A percentile compares a stretch with the other conserved stretches of the same genome.
phyloP scores from a whole-genome alignment of 2,329 filamentous ascomycete genomes.

The Fusarium pseudograminearum region DNA sequence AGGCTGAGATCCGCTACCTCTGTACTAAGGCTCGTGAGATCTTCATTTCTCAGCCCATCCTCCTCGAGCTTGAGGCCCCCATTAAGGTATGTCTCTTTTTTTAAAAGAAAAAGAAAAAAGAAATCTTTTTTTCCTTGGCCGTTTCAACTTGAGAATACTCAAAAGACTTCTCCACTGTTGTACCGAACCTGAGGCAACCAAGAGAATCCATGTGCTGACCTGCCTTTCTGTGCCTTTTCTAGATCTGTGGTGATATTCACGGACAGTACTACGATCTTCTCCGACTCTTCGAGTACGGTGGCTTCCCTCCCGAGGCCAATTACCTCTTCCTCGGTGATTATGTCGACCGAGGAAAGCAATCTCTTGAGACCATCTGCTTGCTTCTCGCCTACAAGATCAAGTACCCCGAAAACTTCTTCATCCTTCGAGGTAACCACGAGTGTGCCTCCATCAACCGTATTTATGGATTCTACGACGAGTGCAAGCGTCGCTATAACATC shows the following conservation, averaged over 20 bases:
- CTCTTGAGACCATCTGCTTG: conserved; percentile 97
- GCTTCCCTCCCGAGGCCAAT: conserved; percentile 98
- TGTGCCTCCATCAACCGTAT: conserved; percentile 99
- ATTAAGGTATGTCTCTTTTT: conserved; percentile 81
- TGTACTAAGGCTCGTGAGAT: conserved; percentile 99
- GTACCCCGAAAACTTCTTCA: conserved; percentile 99
- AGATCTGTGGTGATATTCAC: conserved; percentile 99
- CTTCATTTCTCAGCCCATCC: conserved; percentile 98
- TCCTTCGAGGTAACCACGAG: conserved; percentile 98
- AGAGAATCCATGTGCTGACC: conserved; percentile 31
- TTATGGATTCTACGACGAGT: conserved; percentile 99
- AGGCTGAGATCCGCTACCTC: conserved; percentile 95
- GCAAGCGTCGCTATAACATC: conserved; percentile 99
- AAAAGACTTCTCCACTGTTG: conserved; percentile 1
- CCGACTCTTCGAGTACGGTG: conserved; percentile 97
- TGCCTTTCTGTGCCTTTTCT: conserved; percentile 32
- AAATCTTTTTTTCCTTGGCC: conserved; percentile 4
- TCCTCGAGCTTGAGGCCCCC: conserved; percentile 96
- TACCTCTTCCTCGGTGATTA: conserved; percentile 99
- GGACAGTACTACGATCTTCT: conserved; percentile 99
- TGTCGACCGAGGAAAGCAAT: conserved; percentile 98
- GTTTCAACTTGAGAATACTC: conserved; percentile 8
- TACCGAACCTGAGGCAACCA: not conserved
- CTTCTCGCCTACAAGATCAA: conserved; percentile 99
- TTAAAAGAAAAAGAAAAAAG: too few species aligned